Base-by-base conservation (phyloP, 2,329 filamentous ascomycete species). In the Aureobasidium namibiae region DNA sequence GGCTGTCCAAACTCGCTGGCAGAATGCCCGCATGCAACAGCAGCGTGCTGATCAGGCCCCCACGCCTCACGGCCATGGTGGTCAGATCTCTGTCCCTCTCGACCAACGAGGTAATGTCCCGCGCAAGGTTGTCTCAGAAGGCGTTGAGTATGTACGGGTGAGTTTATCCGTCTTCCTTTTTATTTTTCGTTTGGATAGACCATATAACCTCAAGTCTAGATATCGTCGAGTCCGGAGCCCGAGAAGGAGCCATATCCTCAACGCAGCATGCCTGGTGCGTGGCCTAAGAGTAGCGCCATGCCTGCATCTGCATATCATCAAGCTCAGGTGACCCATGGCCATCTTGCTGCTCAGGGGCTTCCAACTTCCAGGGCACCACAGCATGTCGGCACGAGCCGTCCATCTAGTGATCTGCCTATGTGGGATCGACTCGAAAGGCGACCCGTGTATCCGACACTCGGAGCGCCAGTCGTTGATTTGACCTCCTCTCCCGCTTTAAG, bases 81-180 rank as follows among this genome's bases (percentile, higher is more conserved):
- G 36, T 16, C 56, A 49, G 18, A 54, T 61, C 7, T 53, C 45
- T 48, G 60, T 61, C n/a, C 21, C 56, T 18, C 48, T 53, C 18
- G 60, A 61, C 26, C 31, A 46, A 13, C 36, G 48, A 41, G 60
- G 60, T 33, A 58, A 58, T 38, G 38, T 31, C 18, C 60, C 60
- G 10, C 45, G 56, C 7, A 53, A 41, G 31, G 39, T 61, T 13
- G 29, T 53, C n/a, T 41, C 36, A 3, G 34, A 34, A 1, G 60
- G 60, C 8, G 33, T 53, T 8, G 46, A 61, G 41, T 61, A 61
- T 42, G 42, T 54, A 6, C 41, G 60, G 41, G 59, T 61, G 34
- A 57, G 53, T 59, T 24, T 29, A 23, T 18, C 18, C 16, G 2
- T 4, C 29, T 52, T 29, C 42, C 36, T 36, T 21, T 23, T 34